phyloP scores from a whole-genome alignment of 176 grass and related monocot genomes.

The Alloteropsis semialata region DNA sequence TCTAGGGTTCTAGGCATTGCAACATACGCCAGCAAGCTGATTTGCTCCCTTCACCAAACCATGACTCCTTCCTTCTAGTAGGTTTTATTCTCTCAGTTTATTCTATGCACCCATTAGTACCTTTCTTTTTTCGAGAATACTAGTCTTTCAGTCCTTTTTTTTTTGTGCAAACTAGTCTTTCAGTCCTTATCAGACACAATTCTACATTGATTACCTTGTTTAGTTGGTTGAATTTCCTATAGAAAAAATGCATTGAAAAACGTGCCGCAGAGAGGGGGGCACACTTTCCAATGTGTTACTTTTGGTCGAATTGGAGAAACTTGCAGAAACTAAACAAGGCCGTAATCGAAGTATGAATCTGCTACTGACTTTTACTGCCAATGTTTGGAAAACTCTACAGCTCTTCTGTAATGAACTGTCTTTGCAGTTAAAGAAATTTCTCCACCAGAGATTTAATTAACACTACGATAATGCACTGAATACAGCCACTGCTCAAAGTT shows the following conservation, averaged over 20 bases:
- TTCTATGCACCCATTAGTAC: background rate
- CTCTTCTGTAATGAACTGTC: background rate
- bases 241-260: too few species aligned
- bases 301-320: too few species aligned
- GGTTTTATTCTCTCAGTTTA: background rate
- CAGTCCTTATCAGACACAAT: background rate
- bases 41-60: background rate
- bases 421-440: too few species aligned
- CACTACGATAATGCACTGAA: background rate
- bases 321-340: too few species aligned
- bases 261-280: too few species aligned
- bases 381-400: background rate
- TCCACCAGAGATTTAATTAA: too few species aligned
- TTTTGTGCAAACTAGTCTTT: too few species aligned
- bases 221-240: too few species aligned
- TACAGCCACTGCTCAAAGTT: background rate
- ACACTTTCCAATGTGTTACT: too few species aligned
- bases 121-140: background rate
- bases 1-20: background rate
- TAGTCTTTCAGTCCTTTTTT: background rate
- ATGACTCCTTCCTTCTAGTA: background rate
- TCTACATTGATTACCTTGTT: too few species aligned
- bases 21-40: background rate
- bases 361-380: background rate
- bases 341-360: background rate